phyloP scores from a whole-genome alignment of 2,329 filamentous ascomycete genomes.

The Ilyonectria sp. region DNA sequence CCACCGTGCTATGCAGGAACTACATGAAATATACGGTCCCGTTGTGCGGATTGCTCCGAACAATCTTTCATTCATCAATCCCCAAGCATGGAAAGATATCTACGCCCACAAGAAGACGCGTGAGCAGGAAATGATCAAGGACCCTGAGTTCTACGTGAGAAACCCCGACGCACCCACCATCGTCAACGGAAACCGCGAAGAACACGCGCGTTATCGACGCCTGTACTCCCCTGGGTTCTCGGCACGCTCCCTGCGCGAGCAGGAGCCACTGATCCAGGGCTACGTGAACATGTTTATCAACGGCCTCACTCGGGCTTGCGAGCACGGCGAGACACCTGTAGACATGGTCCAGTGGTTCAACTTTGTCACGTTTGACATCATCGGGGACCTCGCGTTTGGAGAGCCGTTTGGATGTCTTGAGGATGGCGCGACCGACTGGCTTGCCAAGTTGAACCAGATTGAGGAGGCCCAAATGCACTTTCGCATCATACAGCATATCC shows the following conservation, averaged over 20 bases:
- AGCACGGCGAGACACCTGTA: slow-evolving; percentile 20
- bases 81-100: slow-evolving; percentile 31
- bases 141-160: slow-evolving; percentile 12
- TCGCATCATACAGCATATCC: slow-evolving; percentile 34
- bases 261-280: slow-evolving; percentile 23
- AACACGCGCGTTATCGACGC: slow-evolving; percentile 30
- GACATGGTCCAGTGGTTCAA: slow-evolving; percentile 34
- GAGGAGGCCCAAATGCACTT: slow-evolving; percentile 34
- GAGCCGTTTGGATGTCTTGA: slow-evolving; percentile 31
- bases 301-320: slow-evolving; percentile 11
- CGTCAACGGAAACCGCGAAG: slow-evolving; percentile 26
- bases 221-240: slow-evolving; percentile 29
- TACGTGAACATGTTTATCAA: slow-evolving; percentile 27
- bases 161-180: slow-evolving; percentile 28
- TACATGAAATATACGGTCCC: slow-evolving; percentile 30
- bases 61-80: slow-evolving; percentile 31
- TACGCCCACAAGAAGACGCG: slow-evolving; percentile 29
- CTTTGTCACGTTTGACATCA: slow-evolving; percentile 27
- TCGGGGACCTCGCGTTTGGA: slow-evolving; percentile 29
- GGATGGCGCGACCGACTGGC: slow-evolving; percentile 30
- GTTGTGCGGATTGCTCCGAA: slow-evolving; percentile 30
- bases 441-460: slow-evolving; percentile 33
- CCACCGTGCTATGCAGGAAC: slow-evolving; percentile 17
- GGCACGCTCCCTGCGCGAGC: slow-evolving; percentile 23
- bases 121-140: slow-evolving; percentile 27